Conservation (phyloP, 306 rosid genomes). For the Spatholobus suberectus region DNA sequence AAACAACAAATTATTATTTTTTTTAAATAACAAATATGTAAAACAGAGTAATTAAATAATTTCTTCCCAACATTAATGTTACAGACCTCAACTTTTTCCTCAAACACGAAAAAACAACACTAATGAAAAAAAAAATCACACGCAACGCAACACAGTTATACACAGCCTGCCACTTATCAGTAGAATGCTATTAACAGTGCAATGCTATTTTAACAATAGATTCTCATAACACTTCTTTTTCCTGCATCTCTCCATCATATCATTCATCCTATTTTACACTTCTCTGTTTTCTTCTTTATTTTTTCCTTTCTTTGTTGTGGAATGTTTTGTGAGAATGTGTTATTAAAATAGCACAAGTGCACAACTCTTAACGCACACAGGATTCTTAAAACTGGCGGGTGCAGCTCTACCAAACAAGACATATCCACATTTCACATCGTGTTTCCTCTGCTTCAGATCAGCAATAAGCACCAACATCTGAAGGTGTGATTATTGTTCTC, state of each 20-base stretch:
- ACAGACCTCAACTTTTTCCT: not conserved
- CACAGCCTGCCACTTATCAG: not conserved
- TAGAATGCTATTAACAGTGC: not conserved
- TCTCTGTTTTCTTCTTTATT: not conserved
- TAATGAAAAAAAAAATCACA: not conserved
- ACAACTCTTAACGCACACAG: not conserved
- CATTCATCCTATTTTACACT: not conserved
- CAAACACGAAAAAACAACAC: not conserved
- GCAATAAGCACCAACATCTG: constrained; percentile 43
- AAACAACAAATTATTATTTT: not conserved
- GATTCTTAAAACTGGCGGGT: not conserved
- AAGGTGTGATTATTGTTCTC: constrained; percentile 57
- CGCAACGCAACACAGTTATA: not conserved
- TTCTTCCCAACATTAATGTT: not conserved
- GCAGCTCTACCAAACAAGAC: not conserved
- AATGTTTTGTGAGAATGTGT: not conserved
- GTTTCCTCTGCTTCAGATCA: constrained; percentile 41
- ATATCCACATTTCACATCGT: not conserved
- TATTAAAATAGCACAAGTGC: not conserved
- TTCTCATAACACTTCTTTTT: not conserved
- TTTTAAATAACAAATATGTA: not conserved
- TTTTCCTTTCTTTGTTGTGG: not conserved
- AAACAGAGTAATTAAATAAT: not conserved
- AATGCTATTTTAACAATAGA: not conserved
- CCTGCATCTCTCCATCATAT: not conserved